Evolutionary conservation across 2,329 filamentous ascomycete genomes (phyloP), one percentile per base, ranked within the genome.

Genomic region (Penicillium sp.): DNA sequence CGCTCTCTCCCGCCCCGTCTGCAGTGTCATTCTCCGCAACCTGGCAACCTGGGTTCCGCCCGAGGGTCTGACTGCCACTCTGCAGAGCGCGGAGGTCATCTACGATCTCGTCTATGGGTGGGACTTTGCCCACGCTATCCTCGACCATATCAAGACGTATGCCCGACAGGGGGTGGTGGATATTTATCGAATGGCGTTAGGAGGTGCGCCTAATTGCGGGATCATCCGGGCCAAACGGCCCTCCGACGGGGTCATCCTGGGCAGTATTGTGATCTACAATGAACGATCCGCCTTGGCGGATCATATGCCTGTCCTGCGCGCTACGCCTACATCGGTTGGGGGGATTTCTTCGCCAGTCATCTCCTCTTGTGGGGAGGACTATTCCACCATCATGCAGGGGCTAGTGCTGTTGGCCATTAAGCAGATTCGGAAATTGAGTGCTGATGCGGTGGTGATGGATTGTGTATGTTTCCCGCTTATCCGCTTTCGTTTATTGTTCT

Each of bases 91-190:
- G 1, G 88, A 86, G 32, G 85, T 91, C 51, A 86, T 86, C 64
- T 96, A 95, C 66, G 91, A 96, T 64, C 81, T 95, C 38, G 89
- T 96, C 16, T 87, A 91, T 64, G 91, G 90, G 8, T 83, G 87
- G 71, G 89, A 92, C 51, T 91, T 91, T 62, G 84, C 86, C 9
- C 87, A 89, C 10, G 81, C 82, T 3, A 88, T 95, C 32, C 80
- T 95, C 18, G 83, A 85, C 61, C 90, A 93, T 64, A 87, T 94
- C 58, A 86, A 85, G 49, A 83, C 85, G 1, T 86, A 88, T 71
- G 86, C 89, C 39, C 84, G 86, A n/a, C 87, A 90, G 52, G 91
- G 92, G 40, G 83, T 93, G 0, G 80, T 88, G 36, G 90, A 92
- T 69, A 85, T 95, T 18, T 96, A 96, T 75, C 85, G 85, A 52